These are phyloP conservation scores for Fusarium sublunatum DNA, from an alignment of 2,329 filamentous ascomycete species.

Conservation along the genomic window DNA sequence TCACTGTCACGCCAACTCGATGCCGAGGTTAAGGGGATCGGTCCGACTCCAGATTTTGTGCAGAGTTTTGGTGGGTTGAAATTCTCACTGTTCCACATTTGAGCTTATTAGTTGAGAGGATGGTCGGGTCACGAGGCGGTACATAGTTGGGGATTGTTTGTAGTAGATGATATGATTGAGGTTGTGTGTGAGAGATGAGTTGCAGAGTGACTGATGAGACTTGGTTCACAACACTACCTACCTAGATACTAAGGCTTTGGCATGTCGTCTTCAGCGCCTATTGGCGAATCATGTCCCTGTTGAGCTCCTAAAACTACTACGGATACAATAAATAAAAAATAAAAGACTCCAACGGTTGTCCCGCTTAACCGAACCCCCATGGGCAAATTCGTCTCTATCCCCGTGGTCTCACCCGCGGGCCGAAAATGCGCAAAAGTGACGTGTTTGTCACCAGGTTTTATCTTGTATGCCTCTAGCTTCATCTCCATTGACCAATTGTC, in stretches of 20 bases:
- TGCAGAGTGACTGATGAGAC: neutral
- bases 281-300: constrained; percentile 3
- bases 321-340: no score
- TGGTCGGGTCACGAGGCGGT: constrained; percentile 9
- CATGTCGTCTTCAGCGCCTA: constrained; percentile 1
- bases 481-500: constrained; percentile 34
- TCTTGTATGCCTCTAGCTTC: constrained; percentile 11
- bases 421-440: constrained; percentile 17
- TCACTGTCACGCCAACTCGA: neutral
- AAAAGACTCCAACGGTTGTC: constrained; percentile 1
- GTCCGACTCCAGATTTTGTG: constrained; percentile 33
- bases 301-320: neutral
- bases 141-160: neutral
- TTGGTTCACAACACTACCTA: no score
- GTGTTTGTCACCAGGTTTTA: constrained; percentile 15
- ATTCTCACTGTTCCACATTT: constrained; percentile 31
- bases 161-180: neutral
- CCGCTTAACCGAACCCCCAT: constrained; percentile 11
- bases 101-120: constrained; percentile 19
- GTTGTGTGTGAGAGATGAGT: neutral
- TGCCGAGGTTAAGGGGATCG: constrained; percentile 26
- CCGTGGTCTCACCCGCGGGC: constrained; percentile 14
- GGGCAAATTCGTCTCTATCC: constrained; percentile 20
- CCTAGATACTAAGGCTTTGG: neutral
- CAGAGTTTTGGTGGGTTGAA: constrained; percentile 24